These are phyloP conservation scores for Colletotrichum falcatum DNA, from an alignment of 2,329 filamentous ascomycete species.

Conservation along the genomic window DNA sequence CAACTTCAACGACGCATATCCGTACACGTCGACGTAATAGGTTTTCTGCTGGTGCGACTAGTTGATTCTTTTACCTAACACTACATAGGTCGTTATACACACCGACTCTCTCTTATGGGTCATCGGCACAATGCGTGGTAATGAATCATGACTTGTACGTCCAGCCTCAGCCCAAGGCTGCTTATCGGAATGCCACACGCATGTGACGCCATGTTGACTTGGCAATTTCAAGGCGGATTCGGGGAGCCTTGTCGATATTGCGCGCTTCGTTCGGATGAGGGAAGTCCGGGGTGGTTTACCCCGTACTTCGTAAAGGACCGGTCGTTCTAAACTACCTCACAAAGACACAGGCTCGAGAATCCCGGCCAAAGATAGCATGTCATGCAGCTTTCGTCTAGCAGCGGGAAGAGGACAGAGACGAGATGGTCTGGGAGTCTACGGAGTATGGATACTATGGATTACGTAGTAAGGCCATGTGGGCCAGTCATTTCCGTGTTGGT, in stretches of 20 bases:
- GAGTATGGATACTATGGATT: not conserved
- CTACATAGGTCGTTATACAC: not conserved
- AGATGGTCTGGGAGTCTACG: not conserved
- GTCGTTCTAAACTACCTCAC: not conserved
- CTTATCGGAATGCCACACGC: not conserved
- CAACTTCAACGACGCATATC: not conserved
- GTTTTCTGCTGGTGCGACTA: not conserved
- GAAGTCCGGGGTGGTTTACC: not conserved
- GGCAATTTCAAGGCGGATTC: not conserved
- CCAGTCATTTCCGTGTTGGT: not conserved
- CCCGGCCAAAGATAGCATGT: conserved; percentile 9
- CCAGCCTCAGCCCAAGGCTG: not conserved
- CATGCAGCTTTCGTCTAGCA: conserved; percentile 38
- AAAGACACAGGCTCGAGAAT: not conserved
- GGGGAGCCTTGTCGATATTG: not conserved
- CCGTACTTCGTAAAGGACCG: no score
- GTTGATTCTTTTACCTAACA: not conserved
- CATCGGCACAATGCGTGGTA: not conserved
- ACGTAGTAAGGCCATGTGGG: not conserved
- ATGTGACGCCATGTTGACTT: not conserved
- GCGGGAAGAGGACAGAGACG: not conserved
- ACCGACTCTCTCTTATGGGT: not conserved
- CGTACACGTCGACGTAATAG: no score
- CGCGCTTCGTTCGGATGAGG: not conserved
- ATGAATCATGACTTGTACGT: not conserved